phyloP scores from a whole-genome alignment of 345 rosid species.

The Gossypium raimondii region DNA sequence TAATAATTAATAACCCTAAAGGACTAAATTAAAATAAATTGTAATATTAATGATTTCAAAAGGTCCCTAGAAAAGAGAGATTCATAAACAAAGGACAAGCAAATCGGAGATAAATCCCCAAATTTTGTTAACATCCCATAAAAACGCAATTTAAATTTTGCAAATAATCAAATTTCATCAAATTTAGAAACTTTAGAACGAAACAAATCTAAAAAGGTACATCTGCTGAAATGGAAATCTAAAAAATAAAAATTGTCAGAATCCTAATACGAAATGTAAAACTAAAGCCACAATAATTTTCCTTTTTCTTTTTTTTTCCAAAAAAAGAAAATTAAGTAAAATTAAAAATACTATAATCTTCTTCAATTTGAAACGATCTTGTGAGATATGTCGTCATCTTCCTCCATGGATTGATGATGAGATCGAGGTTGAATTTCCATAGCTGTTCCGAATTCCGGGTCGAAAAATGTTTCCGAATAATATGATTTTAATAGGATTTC shows the following conservation, averaged over 20 bases:
- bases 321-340: neutral
- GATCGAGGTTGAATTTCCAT: constrained; percentile 11
- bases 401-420: neutral
- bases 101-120: no score
- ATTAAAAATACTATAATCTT: constrained; percentile 12
- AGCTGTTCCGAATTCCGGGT: neutral
- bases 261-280: neutral
- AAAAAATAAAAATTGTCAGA: neutral
- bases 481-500: no score
- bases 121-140: no score
- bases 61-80: no score
- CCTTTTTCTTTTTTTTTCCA: neutral
- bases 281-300: constrained; percentile 30
- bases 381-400: no score
- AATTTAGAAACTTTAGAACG: neutral
- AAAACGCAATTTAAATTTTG: no score
- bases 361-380: constrained; percentile 5
- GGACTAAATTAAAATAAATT: no score
- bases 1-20: no score
- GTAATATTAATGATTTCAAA: no score
- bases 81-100: no score
- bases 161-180: neutral
- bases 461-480: neutral
- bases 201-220: neutral
- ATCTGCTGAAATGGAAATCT: neutral